phyloP scores from a whole-genome alignment of 108 stramenopile species.

The Epithemia pelagica region DNA sequence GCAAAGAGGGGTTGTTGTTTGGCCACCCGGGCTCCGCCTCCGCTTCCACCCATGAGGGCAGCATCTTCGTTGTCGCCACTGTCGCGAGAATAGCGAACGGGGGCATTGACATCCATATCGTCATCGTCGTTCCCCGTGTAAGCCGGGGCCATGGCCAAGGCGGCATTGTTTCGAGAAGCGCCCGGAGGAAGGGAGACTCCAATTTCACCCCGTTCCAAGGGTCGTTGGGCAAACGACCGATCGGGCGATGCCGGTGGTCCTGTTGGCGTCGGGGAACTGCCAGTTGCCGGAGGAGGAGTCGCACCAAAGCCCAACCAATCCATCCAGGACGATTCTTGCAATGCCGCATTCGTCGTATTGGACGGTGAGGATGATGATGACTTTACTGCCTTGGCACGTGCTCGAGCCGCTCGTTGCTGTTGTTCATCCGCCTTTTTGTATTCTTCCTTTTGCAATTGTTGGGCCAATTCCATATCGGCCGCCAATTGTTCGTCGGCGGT shows the following conservation, averaged over 20 bases:
- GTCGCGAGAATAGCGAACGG: background rate
- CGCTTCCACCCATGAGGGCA: conserved; percentile 13
- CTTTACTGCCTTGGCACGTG: background rate
- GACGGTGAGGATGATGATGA: background rate
- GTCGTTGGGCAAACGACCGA: conserved; percentile 1
- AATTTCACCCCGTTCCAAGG: conserved; percentile 26
- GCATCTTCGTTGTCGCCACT: conserved; percentile 15
- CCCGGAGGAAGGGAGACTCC: conserved; percentile 46
- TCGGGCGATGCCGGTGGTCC: background rate
- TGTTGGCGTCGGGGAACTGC: background rate
- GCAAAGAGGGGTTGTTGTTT: conserved; percentile 61
- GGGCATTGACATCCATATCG: too few species aligned
- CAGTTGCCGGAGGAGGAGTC: conserved; percentile 1
- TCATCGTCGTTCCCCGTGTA: background rate
- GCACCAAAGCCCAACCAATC: conserved; percentile 33
- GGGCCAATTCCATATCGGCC: conserved; percentile 69
- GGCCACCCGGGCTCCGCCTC: conserved; percentile 52
- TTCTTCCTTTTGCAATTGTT: conserved; percentile 70
- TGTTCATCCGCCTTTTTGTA: conserved; percentile 31
- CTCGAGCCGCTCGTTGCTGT: background rate
- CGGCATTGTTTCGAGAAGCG: background rate
- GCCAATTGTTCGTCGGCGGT: conserved; percentile 41
- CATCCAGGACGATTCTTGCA: conserved; percentile 24
- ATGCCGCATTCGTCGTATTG: background rate
- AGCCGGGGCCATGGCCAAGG: background rate